Evolutionary conservation across 2,329 filamentous ascomycete genomes (phyloP), one percentile per base, ranked within the genome.

Genomic region (Harringtonia lauricola): DNA sequence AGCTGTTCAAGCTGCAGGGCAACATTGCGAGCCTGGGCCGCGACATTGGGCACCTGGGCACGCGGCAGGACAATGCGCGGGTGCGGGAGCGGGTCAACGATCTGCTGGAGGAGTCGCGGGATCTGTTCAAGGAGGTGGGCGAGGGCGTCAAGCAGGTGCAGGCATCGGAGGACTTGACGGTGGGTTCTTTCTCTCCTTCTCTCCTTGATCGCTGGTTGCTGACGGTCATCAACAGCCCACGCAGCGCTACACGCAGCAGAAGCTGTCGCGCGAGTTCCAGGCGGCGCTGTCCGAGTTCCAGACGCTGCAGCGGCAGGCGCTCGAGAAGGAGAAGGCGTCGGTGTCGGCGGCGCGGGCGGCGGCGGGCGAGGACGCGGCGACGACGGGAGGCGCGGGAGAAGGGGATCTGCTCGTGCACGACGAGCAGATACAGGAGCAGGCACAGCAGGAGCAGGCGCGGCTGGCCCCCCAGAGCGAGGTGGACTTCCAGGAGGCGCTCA

Each of bases 231-330:
- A 19, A 31, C 47, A 95, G 87, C 86, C 90, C 48, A 85, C 87
- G 43, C 92, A 98, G 70, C 94, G 90, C 64, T 96, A 94, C 69
- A 92, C 88, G 19, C 90, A 95, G 57, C 86, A 90, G 54, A 96
- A 96, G 62, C 75, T 98, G 29, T 90, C 87, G 49, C 85, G 86
- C 57, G 89, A 96, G 61, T 95, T 96, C 69, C 85, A 89, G 59
- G 76, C 85, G 30, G 85, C 86, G 39, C 77, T 96, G 46, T 79
- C 82, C 54, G 89, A 95, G 55, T 98, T 98, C 64, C 90, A 96
- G 66, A 74, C 74, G 44, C 77, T 96, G n/a, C 92, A 96, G 64
- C 80, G 88, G 48, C 77, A 79, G 52, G 89, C 90, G 10, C 74
- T 96, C 48, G 90, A 96, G 61, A 95, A 95, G 60, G 85, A 96